Conservation (phyloP, 371 early-diverging fungal species). For the Lichtheimia hyalospora region DNA sequence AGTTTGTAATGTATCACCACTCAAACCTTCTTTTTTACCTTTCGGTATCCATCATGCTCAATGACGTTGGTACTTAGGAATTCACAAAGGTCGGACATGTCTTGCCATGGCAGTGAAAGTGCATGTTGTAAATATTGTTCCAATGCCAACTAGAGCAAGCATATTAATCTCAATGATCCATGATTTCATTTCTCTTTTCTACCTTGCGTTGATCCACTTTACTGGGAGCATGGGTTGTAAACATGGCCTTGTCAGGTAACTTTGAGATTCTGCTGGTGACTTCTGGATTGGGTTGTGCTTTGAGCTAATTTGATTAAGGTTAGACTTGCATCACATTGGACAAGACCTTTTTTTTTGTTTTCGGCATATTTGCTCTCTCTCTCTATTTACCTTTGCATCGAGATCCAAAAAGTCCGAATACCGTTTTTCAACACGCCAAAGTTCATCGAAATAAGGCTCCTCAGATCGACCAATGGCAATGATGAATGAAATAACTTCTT, state of each 20-base stretch:
- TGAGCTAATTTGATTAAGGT: constrained; percentile 37
- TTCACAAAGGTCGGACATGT: constrained; percentile 66
- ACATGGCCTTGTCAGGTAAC: constrained; percentile 82
- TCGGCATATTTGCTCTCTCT: background rate
- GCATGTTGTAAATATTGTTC: constrained; percentile 77
- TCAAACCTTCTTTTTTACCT: background rate
- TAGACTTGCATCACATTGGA: background rate
- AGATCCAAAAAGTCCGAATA: constrained; percentile 84
- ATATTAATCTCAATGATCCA: constrained; percentile 8
- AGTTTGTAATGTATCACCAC: background rate
- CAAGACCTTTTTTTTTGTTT: no score
- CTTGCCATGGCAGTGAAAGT: constrained; percentile 56
- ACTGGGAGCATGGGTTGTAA: constrained; percentile 71
- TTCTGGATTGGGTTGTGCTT: constrained; percentile 44
- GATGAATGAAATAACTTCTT: constrained; percentile 68
- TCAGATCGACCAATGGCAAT: constrained; percentile 42
- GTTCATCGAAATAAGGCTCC: constrained; percentile 32
- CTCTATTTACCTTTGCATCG: constrained; percentile 63
- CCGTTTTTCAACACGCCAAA: constrained; percentile 84
- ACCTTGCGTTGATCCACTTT: constrained; percentile 75
- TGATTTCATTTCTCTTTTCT: background rate
- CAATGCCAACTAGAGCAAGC: constrained; percentile 34
- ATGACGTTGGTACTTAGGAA: constrained; percentile 74
- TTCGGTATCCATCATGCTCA: constrained; percentile 33
- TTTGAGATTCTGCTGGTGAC: constrained; percentile 58